Evolutionary conservation across 2,329 filamentous ascomycete genomes (phyloP).

Genomic region (Penicillium concentricum): DNA sequence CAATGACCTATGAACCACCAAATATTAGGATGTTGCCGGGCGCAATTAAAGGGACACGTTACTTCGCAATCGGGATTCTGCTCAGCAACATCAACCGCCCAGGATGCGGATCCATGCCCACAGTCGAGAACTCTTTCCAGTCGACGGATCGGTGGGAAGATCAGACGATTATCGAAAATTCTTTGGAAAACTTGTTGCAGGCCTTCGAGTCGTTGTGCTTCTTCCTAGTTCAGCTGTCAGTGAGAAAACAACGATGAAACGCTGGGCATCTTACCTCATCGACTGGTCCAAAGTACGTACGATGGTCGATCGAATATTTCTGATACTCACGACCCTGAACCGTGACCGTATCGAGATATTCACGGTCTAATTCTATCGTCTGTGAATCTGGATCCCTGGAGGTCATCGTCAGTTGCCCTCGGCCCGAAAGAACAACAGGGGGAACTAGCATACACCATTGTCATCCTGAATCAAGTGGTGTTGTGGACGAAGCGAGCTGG

Average conservation of each 20-base stretch:
- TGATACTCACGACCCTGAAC: slow-evolving; percentile 67
- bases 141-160: slow-evolving; percentile 65
- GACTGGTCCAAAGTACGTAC: slow-evolving; percentile 65
- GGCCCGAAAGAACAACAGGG: slow-evolving; percentile 4
- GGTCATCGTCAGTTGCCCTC: slow-evolving; percentile 27
- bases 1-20: slow-evolving; percentile 57
- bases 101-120: slow-evolving; percentile 68
- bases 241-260: background rate
- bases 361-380: slow-evolving; percentile 55
- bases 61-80: slow-evolving; percentile 65
- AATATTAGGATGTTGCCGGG: slow-evolving; percentile 17
- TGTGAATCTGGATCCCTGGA: slow-evolving; percentile 46
- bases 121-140: slow-evolving; percentile 67
- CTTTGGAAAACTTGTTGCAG: slow-evolving; percentile 63
- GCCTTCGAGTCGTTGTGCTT: slow-evolving; percentile 63
- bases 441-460: slow-evolving; percentile 32
- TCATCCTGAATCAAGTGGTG: slow-evolving; percentile 9
- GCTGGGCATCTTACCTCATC: slow-evolving; percentile 61
- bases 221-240: slow-evolving; percentile 53
- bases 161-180: slow-evolving; percentile 65
- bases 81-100: slow-evolving; percentile 68
- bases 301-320: slow-evolving; percentile 63
- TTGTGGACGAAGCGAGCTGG: slow-evolving; percentile 11
- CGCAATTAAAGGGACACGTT: slow-evolving; percentile 21
- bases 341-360: slow-evolving; percentile 58